Base-by-base conservation (phyloP, 1,284 basidiomycete species). In the Ustilago hordei region DNA sequence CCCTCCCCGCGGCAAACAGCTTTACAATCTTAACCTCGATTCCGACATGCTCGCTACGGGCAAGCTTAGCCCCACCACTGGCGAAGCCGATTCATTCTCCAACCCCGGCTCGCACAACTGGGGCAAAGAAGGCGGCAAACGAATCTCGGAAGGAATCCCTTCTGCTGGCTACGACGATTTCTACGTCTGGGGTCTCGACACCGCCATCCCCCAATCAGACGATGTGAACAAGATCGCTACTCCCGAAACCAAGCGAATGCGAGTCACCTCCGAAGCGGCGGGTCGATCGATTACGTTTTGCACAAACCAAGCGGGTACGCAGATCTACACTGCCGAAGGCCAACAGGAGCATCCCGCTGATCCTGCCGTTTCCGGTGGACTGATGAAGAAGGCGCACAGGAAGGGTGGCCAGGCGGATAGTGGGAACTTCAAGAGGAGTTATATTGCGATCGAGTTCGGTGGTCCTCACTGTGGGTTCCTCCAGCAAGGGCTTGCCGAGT, bases 381-480 rank as follows among this genome's bases (percentile, higher is more conserved):
- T 35, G 52, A 62, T 71, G 66, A 83, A 82, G 64, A 45, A 64
- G 47, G 54, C 58, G 4, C 77, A 80, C 60, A 75, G 78, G 38
- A 65, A 69, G 15, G 70, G 75, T 15, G 63, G 57, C 6, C 36
- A 60, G 41, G 58, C 45, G 36, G 59, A 64, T 11, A 67, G 56
- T 32, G 81, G 78, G 15, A 77, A 82, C 61, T 74, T 66, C 23
- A 63, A 63, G 59, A 55, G 81, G 43, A 69, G 69, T 38, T 75
- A 59, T 39, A 69, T 68, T 2, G 79, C 82, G 35, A 71, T 85
- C 54, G 83, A 85, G 60, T 85, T 84, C 36, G 64, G 69, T n/a
- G 77, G 75, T 17, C 83, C 83, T 41, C 83, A 85, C 60, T 79
- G 76, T 38, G 81, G 78, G 15, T 83, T 83, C 66, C 28, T 83